A percentile compares a stretch with the other conserved stretches of the same genome.
Conservation (phyloP, 176 grass and related monocot species). For the Thalia dealbata region DNA sequence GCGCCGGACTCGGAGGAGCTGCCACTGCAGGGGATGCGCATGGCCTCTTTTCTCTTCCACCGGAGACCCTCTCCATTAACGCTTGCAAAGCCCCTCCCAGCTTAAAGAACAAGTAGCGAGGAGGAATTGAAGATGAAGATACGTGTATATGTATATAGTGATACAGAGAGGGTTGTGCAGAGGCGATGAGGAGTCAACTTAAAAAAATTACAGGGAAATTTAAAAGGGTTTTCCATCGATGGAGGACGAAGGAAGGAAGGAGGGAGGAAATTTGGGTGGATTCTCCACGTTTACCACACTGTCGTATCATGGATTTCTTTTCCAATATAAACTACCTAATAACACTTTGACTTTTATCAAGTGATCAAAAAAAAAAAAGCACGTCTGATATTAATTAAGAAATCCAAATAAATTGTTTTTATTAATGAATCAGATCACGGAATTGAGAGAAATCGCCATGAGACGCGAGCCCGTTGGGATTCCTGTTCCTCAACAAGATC, state of each 20-base stretch:
- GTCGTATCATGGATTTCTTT: neutral
- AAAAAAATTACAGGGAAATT: neutral
- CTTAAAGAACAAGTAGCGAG: neutral
- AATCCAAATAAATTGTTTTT: too few relatives aligned
- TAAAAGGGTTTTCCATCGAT: neutral
- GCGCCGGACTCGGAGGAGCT: too few relatives aligned
- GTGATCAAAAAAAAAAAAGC: neutral
- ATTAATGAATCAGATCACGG: neutral
- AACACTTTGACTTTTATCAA: too few relatives aligned
- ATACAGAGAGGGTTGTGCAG: neutral
- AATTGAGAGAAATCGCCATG: neutral
- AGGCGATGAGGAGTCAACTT: neutral
- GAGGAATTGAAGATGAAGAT: neutral
- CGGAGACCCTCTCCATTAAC: neutral
- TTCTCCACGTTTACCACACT: neutral
- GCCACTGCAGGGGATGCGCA: neutral
- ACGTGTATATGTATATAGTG: neutral
- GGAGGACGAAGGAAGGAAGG: too few relatives aligned
- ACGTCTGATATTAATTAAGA: too few relatives aligned
- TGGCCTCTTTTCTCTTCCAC: neutral
- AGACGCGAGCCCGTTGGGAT: slow-evolving; percentile 30
- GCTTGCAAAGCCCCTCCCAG: neutral
- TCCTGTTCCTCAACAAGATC: slow-evolving; percentile 46
- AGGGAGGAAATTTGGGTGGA: neutral
- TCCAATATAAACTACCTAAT: too few relatives aligned